Conservation (phyloP, 2,329 filamentous ascomycete genomes). For the Sodiomyces alkalinus region DNA sequence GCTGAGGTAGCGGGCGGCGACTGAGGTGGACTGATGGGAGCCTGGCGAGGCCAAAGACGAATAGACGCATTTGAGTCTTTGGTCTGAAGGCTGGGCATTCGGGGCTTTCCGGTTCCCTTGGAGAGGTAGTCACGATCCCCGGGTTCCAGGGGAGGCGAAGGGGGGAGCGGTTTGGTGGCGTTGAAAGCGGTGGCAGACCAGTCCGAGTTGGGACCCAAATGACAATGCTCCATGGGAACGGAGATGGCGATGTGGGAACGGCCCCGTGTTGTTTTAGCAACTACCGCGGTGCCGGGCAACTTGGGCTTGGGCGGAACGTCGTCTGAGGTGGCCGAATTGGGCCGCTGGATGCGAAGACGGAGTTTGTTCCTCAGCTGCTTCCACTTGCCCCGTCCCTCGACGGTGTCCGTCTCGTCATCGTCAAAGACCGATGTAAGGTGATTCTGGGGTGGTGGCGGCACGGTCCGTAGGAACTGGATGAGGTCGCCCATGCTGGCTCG, state of each 20-base stretch:
- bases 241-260: constrained; percentile 46
- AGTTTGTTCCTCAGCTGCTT: constrained; percentile 25
- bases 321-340: constrained; percentile 10
- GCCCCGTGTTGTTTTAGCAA: constrained; percentile 35
- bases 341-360: constrained; percentile 1
- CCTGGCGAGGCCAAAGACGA: constrained; percentile 6
- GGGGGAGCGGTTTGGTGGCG: constrained; percentile 10
- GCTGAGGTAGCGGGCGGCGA: constrained; percentile 7
- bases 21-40: constrained; percentile 5
- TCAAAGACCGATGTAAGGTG: constrained; percentile 11
- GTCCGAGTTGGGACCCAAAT: constrained; percentile 17
- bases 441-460: constrained; percentile 3
- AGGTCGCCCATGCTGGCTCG: constrained; percentile 7
- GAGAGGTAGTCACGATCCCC: constrained; percentile 19
- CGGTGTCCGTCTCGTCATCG: constrained; percentile 10
- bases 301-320: constrained; percentile 12
- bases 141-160: constrained; percentile 4
- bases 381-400: constrained; percentile 22
- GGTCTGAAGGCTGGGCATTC: constrained; percentile 1
- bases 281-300: constrained; percentile 40
- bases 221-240: constrained; percentile 36
- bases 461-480: constrained; percentile 7
- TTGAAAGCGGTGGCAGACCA: constrained; percentile 8
- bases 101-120: constrained; percentile 16
- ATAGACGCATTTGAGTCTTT: constrained; percentile 4